These are phyloP conservation scores for Diplosphaera chodatii DNA, from an alignment of 139 green algal genomes.

Conservation along the genomic window DNA sequence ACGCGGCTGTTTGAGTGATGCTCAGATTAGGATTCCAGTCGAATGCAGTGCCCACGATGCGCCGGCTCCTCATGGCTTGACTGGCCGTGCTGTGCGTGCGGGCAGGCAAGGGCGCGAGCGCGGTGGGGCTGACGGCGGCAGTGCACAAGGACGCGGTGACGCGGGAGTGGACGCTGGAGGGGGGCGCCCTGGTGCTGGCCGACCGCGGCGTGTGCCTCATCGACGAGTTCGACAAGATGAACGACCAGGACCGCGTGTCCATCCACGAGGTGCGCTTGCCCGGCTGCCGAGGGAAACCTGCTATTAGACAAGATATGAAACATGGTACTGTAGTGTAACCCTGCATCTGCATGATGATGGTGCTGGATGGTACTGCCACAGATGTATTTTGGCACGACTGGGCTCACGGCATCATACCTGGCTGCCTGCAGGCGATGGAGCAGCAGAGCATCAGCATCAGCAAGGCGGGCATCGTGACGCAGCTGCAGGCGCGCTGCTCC, in stretches of 20 bases:
- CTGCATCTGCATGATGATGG: too few species aligned
- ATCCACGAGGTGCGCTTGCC: constrained; percentile 38
- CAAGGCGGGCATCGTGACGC: constrained; percentile 96
- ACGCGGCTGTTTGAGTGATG: too few species aligned
- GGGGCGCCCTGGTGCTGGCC: constrained; percentile 94
- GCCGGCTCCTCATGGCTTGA: too few species aligned
- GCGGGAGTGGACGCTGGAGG: constrained; percentile 96
- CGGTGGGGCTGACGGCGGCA: constrained; percentile 92
- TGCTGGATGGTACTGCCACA: too few species aligned
- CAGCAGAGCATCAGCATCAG: constrained; percentile 99
- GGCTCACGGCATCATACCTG: too few species aligned
- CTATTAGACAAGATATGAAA: too few species aligned
- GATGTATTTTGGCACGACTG: too few species aligned
- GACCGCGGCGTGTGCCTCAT: constrained; percentile 96
- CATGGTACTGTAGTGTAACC: too few species aligned
- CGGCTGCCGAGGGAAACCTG: too few species aligned
- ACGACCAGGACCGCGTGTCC: constrained; percentile 91
- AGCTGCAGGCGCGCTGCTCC: constrained; percentile 76
- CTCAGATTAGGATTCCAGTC: too few species aligned
- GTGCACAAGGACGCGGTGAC: constrained; percentile 93
- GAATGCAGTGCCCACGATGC: too few species aligned
- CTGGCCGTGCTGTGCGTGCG: too few species aligned
- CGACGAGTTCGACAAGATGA: constrained; percentile 99
- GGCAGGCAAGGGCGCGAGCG: constrained; percentile 92
- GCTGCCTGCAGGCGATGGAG: constrained; percentile 89